Evolutionary conservation across 192 early-diverging fungal species (phyloP).

Genomic region (Umbelopsis sp.): DNA sequence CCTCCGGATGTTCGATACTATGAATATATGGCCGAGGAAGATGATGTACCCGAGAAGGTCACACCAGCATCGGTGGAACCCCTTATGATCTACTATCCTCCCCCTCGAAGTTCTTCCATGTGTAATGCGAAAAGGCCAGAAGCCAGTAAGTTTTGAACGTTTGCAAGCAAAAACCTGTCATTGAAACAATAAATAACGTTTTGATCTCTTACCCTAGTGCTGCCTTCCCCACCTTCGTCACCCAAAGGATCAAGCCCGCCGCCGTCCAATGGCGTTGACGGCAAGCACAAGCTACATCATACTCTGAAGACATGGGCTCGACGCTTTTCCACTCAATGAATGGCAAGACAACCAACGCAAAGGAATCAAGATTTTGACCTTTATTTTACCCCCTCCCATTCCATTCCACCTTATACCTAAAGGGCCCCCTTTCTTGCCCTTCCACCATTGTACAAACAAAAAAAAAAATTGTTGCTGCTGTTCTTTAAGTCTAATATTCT

Average conservation of each 20-base stretch:
- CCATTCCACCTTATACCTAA: background rate
- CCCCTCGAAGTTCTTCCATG: slow-evolving; percentile 5
- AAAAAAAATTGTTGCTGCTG: no score
- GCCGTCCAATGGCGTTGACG: background rate
- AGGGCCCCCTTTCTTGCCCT: no score
- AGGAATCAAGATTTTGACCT: no score
- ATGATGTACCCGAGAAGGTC: slow-evolving; percentile 12
- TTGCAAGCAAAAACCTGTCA: no score
- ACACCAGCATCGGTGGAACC: slow-evolving; percentile 10
- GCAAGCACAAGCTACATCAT: background rate
- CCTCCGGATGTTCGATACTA: slow-evolving; percentile 9
- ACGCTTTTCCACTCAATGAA: background rate
- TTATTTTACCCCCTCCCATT: background rate
- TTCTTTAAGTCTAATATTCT: no score
- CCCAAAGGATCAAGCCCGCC: background rate
- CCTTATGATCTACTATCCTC: slow-evolving; percentile 22
- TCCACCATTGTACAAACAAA: no score
- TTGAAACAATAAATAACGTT: no score
- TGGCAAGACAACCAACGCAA: background rate
- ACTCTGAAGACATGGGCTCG: slow-evolving; percentile 13
- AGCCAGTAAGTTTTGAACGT: background rate
- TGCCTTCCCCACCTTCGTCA: slow-evolving; percentile 4
- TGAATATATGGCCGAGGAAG: slow-evolving; percentile 9
- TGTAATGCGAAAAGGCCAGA: background rate
- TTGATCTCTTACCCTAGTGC: background rate